A percentile compares a stretch with the other conserved stretches of the same genome.
Conservation (phyloP, 352 stramenopile genomes). For the Pythium chondricola region DNA sequence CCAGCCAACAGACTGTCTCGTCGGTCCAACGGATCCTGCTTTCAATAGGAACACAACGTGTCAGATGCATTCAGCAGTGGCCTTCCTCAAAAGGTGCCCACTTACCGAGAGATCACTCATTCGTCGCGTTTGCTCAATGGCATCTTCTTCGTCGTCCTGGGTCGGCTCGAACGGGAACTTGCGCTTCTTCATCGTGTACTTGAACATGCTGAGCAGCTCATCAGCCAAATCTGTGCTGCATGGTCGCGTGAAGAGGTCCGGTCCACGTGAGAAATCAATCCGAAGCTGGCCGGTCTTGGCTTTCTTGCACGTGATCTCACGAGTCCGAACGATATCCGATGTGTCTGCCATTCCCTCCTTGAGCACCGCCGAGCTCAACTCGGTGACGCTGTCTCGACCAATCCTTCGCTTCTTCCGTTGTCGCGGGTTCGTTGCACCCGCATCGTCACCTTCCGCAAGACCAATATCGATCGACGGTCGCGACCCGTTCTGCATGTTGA, state of each 20-base stretch:
- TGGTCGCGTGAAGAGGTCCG: conserved; percentile 54
- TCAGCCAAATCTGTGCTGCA: conserved; percentile 55
- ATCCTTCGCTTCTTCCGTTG: conserved; percentile 84
- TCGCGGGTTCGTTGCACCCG: conserved; percentile 14
- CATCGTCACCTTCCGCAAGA: conserved; percentile 22
- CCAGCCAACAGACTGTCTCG: conserved; percentile 15
- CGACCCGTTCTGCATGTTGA: conserved; percentile 53
- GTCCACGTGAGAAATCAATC: conserved; percentile 13
- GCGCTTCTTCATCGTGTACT: conserved; percentile 79
- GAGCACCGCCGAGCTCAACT: conserved; percentile 66
- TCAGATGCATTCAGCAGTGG: too few relatives aligned
- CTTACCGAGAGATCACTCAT: conserved; percentile 61
- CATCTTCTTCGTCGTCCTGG: conserved; percentile 25
- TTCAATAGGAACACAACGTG: too few relatives aligned
- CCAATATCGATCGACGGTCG: conserved; percentile 64
- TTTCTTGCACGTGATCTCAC: conserved; percentile 37
- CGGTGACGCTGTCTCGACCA: conserved; percentile 66
- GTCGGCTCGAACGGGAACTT: conserved; percentile 62
- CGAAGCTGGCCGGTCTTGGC: conserved; percentile 23
- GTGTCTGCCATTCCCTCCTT: conserved; percentile 77
- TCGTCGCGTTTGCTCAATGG: conserved; percentile 64
- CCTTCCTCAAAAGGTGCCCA: too few relatives aligned
- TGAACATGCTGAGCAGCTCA: conserved; percentile 68
- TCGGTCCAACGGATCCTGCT: conserved; percentile 5
- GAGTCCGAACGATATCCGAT: conserved; percentile 59